Evolutionary conservation across 768 basidiomycete genomes (phyloP).

Genomic region (Boletus fagicola): DNA sequence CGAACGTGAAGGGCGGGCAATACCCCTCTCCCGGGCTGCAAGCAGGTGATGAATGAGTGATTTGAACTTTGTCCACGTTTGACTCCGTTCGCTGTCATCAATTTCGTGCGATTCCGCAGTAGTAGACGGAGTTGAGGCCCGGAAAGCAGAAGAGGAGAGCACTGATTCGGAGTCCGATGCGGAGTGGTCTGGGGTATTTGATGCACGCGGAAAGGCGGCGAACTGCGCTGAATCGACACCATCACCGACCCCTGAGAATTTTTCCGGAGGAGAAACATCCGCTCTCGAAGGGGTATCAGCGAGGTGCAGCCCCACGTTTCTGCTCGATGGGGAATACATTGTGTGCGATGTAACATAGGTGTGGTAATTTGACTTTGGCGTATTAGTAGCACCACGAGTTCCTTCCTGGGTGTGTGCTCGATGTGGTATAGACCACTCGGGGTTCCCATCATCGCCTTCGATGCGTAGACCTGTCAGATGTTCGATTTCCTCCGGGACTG

Average conservation of each 20-base stretch:
- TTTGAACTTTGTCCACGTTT: slow-evolving; percentile 30
- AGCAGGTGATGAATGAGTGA: slow-evolving; percentile 27
- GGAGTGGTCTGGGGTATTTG: slow-evolving; percentile 3
- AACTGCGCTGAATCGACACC: slow-evolving; percentile 2
- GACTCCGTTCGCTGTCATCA: slow-evolving; percentile 9
- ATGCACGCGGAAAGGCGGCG: slow-evolving; percentile 1
- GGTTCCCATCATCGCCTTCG: slow-evolving; percentile 4
- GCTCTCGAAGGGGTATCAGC: slow-evolving; percentile 1
- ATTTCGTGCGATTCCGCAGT: neutral
- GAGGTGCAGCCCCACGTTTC: slow-evolving; percentile 7
- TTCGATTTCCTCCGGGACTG: neutral
- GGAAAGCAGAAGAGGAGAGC: slow-evolving; percentile 1
- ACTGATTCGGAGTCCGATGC: neutral
- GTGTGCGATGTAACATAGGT: slow-evolving; percentile 3
- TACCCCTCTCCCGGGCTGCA: slow-evolving; percentile 30
- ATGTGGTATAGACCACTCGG: neutral
- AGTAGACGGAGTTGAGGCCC: slow-evolving; percentile 4
- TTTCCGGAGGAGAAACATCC: neutral
- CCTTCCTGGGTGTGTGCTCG: slow-evolving; percentile 1
- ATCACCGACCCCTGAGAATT: neutral
- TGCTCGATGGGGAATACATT: slow-evolving; percentile 7
- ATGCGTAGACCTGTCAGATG: neutral
- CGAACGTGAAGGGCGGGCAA: slow-evolving; percentile 38
- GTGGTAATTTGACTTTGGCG: slow-evolving; percentile 3
- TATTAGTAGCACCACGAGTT: neutral